These are phyloP conservation scores for Eremomyces bilateralis DNA, from an alignment of 495 filamentous ascomycete species.

Conservation along the genomic window DNA sequence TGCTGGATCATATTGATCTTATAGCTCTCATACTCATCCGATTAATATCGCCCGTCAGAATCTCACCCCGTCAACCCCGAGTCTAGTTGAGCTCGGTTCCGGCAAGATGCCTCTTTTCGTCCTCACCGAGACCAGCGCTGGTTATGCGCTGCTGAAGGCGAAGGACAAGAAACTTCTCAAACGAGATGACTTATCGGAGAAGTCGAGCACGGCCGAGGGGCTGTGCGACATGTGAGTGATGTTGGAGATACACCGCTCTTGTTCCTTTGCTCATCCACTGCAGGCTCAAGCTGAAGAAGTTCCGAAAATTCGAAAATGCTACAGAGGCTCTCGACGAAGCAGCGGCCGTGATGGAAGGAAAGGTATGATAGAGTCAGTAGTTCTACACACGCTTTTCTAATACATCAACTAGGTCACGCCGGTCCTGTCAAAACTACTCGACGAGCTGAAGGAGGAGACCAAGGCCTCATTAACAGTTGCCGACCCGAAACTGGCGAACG, in stretches of 20 bases:
- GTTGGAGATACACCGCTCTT: constrained; percentile 4
- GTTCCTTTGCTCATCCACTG: constrained; percentile 8
- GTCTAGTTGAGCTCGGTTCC: too few relatives aligned
- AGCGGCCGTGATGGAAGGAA: constrained; percentile 69
- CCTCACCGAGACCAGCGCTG: constrained; percentile 80
- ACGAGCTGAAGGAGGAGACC: constrained; percentile 91
- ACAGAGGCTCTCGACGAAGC: constrained; percentile 72
- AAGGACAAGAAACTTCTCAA: constrained; percentile 95
- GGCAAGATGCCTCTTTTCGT: constrained; percentile 19
- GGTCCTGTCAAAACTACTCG: constrained; percentile 56
- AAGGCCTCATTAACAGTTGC: constrained; percentile 89
- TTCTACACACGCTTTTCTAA: background rate
- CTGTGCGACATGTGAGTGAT: constrained; percentile 59
- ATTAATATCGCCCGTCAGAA: too few relatives aligned
- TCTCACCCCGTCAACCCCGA: too few relatives aligned
- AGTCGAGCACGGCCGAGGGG: constrained; percentile 62
- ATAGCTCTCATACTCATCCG: too few relatives aligned
- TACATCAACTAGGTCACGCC: constrained; percentile 43
- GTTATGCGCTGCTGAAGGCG: constrained; percentile 93
- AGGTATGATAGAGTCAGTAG: constrained; percentile 19
- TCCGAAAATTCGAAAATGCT: constrained; percentile 89
- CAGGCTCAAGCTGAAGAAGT: constrained; percentile 87
- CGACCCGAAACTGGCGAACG: constrained; percentile 78
- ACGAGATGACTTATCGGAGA: constrained; percentile 48
- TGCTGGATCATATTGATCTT: too few relatives aligned